These are phyloP conservation scores for Piromyces finnis DNA, from an alignment of 192 early-diverging fungal genomes.

Conservation along the genomic window DNA sequence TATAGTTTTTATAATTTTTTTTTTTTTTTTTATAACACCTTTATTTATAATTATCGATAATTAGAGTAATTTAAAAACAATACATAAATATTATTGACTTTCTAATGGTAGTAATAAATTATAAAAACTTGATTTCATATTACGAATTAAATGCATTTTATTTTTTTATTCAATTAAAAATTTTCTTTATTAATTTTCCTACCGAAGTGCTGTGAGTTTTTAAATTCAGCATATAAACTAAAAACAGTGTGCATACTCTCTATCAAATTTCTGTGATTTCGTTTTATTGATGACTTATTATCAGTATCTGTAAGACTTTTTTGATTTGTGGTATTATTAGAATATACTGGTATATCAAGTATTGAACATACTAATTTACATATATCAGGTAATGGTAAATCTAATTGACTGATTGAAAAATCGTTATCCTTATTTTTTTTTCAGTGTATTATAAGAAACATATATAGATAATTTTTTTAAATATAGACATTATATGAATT, in stretches of 20 bases:
- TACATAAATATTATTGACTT: too few species aligned
- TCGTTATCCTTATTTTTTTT: neutral
- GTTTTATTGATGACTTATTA: neutral
- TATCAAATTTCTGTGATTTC: conserved; percentile 9
- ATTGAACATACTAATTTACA: conserved; percentile 14
- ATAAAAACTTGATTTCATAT: too few species aligned
- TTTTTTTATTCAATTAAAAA: neutral
- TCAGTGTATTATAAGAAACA: too few species aligned
- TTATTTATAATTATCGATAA: too few species aligned
- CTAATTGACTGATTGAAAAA: conserved; percentile 21
- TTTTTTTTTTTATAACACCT: too few species aligned
- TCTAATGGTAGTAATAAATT: too few species aligned
- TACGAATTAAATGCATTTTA: too few species aligned
- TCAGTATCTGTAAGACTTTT: neutral
- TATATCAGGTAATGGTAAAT: conserved; percentile 20
- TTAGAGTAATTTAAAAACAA: too few species aligned
- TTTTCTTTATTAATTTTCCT: neutral
- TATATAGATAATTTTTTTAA: too few species aligned
- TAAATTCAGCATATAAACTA: conserved; percentile 34
- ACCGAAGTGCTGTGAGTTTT: conserved; percentile 33
- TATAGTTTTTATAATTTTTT: too few species aligned
- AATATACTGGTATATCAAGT: conserved; percentile 28
- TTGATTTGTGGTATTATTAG: conserved; percentile 2
- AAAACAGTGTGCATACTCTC: conserved; percentile 30
- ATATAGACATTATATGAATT: too few species aligned